Percentiles rank a stretch among this genome's conserved stretches.
Conservation (phyloP, 2,329 filamentous ascomycete genomes). For the Colletotrichum somersetense region DNA sequence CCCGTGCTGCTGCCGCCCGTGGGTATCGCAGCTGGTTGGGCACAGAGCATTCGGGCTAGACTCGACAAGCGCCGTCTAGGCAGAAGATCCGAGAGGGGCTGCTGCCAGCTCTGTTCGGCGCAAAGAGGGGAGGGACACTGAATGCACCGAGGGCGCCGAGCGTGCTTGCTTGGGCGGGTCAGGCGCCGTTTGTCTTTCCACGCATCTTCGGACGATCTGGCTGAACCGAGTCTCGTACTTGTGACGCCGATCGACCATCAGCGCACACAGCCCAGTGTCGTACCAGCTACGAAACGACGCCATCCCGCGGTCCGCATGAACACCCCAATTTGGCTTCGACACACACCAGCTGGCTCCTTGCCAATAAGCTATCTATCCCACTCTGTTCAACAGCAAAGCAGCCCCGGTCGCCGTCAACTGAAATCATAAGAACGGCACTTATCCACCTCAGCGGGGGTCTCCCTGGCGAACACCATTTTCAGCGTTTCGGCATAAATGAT, state of each 20-base stretch:
- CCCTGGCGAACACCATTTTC: slow-evolving; percentile 18
- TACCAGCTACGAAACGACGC: slow-evolving; percentile 40
- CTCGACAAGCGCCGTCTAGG: slow-evolving; percentile 27
- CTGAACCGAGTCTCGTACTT: slow-evolving; percentile 39
- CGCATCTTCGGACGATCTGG: slow-evolving; percentile 39
- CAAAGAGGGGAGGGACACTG: background rate
- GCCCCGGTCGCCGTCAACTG: slow-evolving; percentile 12
- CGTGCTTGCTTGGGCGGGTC: background rate
- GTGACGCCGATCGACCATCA: slow-evolving; percentile 33
- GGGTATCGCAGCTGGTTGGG: slow-evolving; percentile 31
- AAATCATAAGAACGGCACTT: slow-evolving; percentile 27
- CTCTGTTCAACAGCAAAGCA: slow-evolving; percentile 8
- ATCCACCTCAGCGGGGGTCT: slow-evolving; percentile 12
- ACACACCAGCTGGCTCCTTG: slow-evolving; percentile 11
- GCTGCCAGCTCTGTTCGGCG: background rate
- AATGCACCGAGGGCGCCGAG: background rate
- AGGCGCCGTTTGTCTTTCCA: slow-evolving; percentile 1
- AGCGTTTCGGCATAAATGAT: slow-evolving; percentile 38
- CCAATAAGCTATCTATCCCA: slow-evolving; percentile 1
- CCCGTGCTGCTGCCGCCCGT: slow-evolving; percentile 33
- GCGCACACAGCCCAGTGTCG: slow-evolving; percentile 23
- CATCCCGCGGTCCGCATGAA: slow-evolving; percentile 33
- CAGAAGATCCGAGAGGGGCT: slow-evolving; percentile 15
- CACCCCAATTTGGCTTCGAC: slow-evolving; percentile 8
- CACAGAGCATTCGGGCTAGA: slow-evolving; percentile 22